phyloP scores from a whole-genome alignment of 1,139 yeast species.

The Yamadazyma sp. region DNA sequence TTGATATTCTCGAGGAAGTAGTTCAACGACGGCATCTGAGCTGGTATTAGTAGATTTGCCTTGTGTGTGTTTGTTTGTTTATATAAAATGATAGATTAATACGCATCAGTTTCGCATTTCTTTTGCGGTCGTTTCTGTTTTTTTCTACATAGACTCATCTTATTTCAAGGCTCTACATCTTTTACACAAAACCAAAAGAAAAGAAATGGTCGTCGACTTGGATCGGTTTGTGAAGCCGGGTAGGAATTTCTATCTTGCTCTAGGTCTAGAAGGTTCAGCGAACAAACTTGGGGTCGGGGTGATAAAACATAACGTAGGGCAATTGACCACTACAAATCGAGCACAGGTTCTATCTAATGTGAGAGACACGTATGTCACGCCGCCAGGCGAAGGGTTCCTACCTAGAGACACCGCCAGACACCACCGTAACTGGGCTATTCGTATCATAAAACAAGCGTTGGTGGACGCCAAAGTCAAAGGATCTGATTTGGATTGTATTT shows the following conservation, averaged over 20 bases:
- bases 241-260: constrained; percentile 59
- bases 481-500: constrained; percentile 77
- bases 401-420: constrained; percentile 97
- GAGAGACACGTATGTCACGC: constrained; percentile 91
- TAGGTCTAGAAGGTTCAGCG: constrained; percentile 96
- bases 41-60: background rate
- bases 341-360: constrained; percentile 83
- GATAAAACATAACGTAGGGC: constrained; percentile 66
- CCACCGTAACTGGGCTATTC: constrained; percentile 92
- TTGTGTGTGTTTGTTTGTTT: background rate
- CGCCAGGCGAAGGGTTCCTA: constrained; percentile 96
- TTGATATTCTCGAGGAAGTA: constrained; percentile 27
- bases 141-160: background rate
- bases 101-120: constrained; percentile 4
- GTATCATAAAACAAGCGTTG: constrained; percentile 69
- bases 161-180: too few relatives aligned
- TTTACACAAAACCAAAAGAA: too few relatives aligned
- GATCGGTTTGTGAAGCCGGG: constrained; percentile 43
- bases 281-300: constrained; percentile 94
- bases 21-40: constrained; percentile 22
- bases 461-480: constrained; percentile 59
- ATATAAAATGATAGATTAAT: background rate
- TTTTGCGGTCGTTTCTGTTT: too few relatives aligned
- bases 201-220: constrained; percentile 34
- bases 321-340: constrained; percentile 50